These are phyloP conservation scores for Cynanchum wilfordii DNA, from an alignment of 257 asterid genomes.

Conservation along the genomic window DNA sequence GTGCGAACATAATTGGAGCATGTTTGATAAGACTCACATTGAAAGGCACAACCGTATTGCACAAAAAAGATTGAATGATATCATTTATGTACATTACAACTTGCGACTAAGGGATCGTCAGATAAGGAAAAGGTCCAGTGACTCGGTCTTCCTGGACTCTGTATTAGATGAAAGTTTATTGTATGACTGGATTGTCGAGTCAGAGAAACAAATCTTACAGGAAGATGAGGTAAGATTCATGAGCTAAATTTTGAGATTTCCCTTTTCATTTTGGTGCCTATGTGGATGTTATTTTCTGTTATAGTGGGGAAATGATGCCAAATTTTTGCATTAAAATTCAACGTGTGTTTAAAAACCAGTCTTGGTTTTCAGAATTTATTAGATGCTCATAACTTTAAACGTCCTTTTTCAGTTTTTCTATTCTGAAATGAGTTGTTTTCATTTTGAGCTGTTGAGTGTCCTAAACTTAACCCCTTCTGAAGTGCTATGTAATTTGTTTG, in stretches of 20 bases:
- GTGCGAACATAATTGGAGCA: slow-evolving; percentile 89
- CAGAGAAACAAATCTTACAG: slow-evolving; percentile 54
- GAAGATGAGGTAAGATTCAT: slow-evolving; percentile 66
- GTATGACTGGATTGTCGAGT: slow-evolving; percentile 73
- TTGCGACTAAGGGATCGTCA: slow-evolving; percentile 86
- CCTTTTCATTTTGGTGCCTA: neutral
- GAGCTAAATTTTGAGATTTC: neutral
- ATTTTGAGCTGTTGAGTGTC: neutral
- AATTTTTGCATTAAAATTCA: neutral
- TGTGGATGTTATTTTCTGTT: neutral
- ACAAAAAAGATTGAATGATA: slow-evolving; percentile 65
- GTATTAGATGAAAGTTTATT: slow-evolving; percentile 66
- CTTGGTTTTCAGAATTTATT: neutral
- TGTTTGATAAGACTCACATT: slow-evolving; percentile 58
- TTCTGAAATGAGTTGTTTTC: neutral
- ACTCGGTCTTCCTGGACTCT: slow-evolving; percentile 44
- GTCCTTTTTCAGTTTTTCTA: neutral
- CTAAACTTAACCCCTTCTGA: neutral
- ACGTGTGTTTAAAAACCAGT: neutral
- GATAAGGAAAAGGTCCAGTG: slow-evolving; percentile 58
- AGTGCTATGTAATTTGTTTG: neutral
- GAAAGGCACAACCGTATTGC: slow-evolving; percentile 60
- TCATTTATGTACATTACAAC: slow-evolving; percentile 71
- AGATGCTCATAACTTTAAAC: neutral
- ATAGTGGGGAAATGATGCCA: no score